Base-by-base conservation (phyloP, 2,329 filamentous ascomycete genomes). In the Alternaria metachromatica region DNA sequence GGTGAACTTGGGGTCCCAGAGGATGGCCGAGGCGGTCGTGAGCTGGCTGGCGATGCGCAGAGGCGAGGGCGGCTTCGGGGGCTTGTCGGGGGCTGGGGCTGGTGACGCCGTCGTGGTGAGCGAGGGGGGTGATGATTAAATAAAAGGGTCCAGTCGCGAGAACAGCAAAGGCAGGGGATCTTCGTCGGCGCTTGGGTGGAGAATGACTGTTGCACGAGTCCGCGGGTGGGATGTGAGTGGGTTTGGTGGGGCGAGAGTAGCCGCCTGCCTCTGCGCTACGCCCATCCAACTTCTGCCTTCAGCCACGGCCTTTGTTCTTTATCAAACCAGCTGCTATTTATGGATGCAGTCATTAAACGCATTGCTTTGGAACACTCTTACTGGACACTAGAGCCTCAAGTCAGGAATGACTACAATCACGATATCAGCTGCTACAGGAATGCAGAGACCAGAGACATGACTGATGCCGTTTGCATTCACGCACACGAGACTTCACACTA, bases 1-100 rank as follows among this genome's bases (percentile, higher is more conserved):
- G 37, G 83, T 84, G 73, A 80, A 84, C 58, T 78, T 79, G 60
- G 82, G 81, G 71, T 85, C 82, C 82, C 83, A 86, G 71, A 86
- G 83, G 63, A 84, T 82, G 63, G 78, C 80, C 66, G 80, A 77
- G n/a, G 84, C 82, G 54, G 83, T 85, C 20, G 81, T 84, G 67
- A 86, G 78, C 68, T 83, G 78, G 66, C 73, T 76, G 49, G 82
- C 82, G 63, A 84, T 82, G 65, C 73, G 78, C 62, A 83, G 76
- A n/a, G 76, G 63, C 12, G 66, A 68, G 21, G 55, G 33, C 1
- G 55, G 37, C 1, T 37, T 37, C 1, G 64, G 18, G 23, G 58
- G 49, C 21, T 11, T 44, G 61, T 56, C 56, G 55, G 55, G 60
- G 63, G 57, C 54, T 62, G 65, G 65, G 54, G 65, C 65, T 65